Evolutionary conservation across 2,329 filamentous ascomycete genomes (phyloP).

Genomic region (Aspergillus ochraceus): DNA sequence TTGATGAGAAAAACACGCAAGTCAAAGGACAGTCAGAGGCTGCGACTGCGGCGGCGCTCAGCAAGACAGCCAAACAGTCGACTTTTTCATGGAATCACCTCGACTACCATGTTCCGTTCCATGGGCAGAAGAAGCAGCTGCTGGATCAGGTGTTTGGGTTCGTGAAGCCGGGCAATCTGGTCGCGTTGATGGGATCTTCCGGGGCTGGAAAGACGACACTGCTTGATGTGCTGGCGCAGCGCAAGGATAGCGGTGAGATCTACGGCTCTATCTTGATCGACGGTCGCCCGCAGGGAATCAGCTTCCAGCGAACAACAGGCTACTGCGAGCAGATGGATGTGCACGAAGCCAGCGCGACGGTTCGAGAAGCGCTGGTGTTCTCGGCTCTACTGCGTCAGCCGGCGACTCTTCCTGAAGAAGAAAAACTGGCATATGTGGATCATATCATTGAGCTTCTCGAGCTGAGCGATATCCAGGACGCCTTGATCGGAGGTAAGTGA

Average conservation of each 20-base stretch:
- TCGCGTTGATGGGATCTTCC: conserved; percentile 78
- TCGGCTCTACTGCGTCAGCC: conserved; percentile 64
- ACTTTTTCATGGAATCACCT: conserved; percentile 81
- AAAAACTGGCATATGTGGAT: conserved; percentile 66
- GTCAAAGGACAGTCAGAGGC: not conserved
- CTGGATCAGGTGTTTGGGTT: conserved; percentile 66
- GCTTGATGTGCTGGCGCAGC: conserved; percentile 44
- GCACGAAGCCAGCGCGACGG: conserved; percentile 63
- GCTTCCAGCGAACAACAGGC: conserved; percentile 53
- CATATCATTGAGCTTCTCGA: conserved; percentile 66
- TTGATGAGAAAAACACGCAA: conserved; percentile 4
- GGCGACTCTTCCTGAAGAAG: conserved; percentile 51
- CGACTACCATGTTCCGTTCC: conserved; percentile 62
- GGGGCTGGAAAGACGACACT: conserved; percentile 63
- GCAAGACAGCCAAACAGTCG: conserved; percentile 63
- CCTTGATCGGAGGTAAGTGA: conserved; percentile 55
- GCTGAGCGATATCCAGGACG: conserved; percentile 62
- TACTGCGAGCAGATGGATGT: conserved; percentile 65
- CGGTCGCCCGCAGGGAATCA: conserved; percentile 40
- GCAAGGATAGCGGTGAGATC: conserved; percentile 45
- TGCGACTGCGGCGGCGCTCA: conserved; percentile 10
- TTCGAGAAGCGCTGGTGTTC: conserved; percentile 64
- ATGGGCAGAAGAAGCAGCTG: conserved; percentile 48
- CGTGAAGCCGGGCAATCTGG: conserved; percentile 72
- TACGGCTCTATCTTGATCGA: conserved; percentile 45